Conservation (phyloP, 352 stramenopile species). For the Pythium utonaiense region DNA sequence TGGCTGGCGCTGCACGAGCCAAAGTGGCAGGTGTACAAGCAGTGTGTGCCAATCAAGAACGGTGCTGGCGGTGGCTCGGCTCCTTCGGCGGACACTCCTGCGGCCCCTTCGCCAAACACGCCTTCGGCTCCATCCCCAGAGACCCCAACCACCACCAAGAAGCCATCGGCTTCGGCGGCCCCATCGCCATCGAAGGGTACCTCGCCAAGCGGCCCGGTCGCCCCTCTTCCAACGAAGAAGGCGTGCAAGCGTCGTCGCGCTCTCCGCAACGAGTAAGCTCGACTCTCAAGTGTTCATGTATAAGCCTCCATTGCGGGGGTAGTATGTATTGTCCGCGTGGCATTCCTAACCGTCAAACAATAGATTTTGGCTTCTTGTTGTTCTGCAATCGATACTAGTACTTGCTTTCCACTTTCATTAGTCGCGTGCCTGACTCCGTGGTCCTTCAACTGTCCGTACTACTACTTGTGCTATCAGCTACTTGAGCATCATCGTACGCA, state of each 20-base stretch:
- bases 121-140: too few relatives aligned
- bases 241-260: constrained; percentile 1
- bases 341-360: constrained; percentile 4
- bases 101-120: not conserved
- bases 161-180: not conserved
- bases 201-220: not conserved
- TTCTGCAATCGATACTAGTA: not conserved
- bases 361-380: not conserved
- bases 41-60: constrained; percentile 26
- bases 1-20: constrained; percentile 32
- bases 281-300: not conserved
- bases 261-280: not conserved
- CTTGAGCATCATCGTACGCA: too few relatives aligned
- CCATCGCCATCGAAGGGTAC: not conserved
- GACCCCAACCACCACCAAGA: not conserved
- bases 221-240: not conserved
- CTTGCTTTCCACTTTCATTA: too few relatives aligned
- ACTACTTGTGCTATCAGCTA: too few relatives aligned
- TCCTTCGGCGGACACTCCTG: too few relatives aligned
- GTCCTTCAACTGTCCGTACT: too few relatives aligned
- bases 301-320: not conserved
- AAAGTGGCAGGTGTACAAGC: constrained; percentile 36
- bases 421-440: too few relatives aligned
- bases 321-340: constrained; percentile 5
- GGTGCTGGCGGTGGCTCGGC: constrained; percentile 5